Base-by-base conservation (phyloP, 345 rosid species). In the Mercurialis annua region DNA sequence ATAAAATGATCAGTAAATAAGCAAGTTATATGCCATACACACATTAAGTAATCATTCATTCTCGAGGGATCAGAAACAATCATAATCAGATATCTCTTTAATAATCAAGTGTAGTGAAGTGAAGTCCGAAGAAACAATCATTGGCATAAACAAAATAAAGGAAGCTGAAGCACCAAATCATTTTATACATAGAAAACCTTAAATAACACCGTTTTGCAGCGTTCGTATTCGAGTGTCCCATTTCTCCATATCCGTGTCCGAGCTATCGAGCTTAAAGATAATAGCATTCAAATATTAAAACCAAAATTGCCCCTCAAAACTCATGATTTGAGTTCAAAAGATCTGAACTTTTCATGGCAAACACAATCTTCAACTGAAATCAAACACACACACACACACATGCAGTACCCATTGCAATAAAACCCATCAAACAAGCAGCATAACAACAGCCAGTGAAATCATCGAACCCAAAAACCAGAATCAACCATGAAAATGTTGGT, bases 1-100 rank as follows among this genome's bases (percentile, higher is more conserved):
- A 84, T 12, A 73, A 58, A 60, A 38, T 17, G 72, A 44, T n/a
- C 12, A 27, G 11, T 3, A 46, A 0, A 46, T 29, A 9, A 44
- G 20, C n/a, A 27, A 5, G 10, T 46, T 62, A n/a, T 8, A 18
- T 26, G 34, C 46, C 30, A 54, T 21, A 42, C 17, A 6, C 43
- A 50, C 29, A 40, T 17, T n/a, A 6, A 38, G n/a, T n/a, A 57
- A 56, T 5, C 40, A 43, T 40, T 24, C n/a, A 6, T 14, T 7
- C 11, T 56, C 51, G 20, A 6, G 20, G 23, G 15, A 33, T 21
- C n/a, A 30, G 34, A 16, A 44, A 14, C 9, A 33, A 50, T 20
- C 18, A 49, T 31, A 14, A 23, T 68, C 18, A 21, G 4, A 10
- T 15, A 44, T 21, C 11, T n/a, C 36, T 15, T 12, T 33, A 38